Percentiles rank a stretch among this genome's conserved stretches.
These are phyloP conservation scores for Obba rivulosa DNA, from an alignment of 768 basidiomycete species.

Conservation along the genomic window DNA sequence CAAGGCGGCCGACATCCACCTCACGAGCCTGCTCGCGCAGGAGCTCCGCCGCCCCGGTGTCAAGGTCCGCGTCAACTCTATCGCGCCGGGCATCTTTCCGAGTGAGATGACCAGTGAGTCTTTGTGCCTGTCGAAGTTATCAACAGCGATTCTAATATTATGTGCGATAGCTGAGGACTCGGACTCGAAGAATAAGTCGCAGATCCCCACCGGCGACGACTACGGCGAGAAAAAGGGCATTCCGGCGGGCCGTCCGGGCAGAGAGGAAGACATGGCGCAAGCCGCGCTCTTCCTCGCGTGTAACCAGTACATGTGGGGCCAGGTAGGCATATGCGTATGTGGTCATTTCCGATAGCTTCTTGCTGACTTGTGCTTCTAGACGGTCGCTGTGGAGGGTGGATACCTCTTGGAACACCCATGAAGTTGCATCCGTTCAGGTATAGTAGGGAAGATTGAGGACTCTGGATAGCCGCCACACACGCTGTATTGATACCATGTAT, in stretches of 20 bases:
- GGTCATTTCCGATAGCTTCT: background rate
- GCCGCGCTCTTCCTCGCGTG: constrained; percentile 25
- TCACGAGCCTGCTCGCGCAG: constrained; percentile 30
- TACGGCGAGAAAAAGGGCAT: constrained; percentile 30
- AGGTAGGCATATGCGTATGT: constrained; percentile 26
- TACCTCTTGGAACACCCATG: constrained; percentile 25
- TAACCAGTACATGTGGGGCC: constrained; percentile 31
- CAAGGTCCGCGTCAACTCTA: constrained; percentile 31
- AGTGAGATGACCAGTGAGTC: constrained; percentile 30
- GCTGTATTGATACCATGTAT: too few relatives aligned
- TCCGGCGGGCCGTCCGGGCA: constrained; percentile 29
- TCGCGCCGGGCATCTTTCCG: constrained; percentile 32
- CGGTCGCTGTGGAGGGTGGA: constrained; percentile 21
- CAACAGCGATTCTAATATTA: background rate
- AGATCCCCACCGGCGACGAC: constrained; percentile 21
- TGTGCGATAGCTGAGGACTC: constrained; percentile 17
- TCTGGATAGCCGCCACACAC: too few relatives aligned
- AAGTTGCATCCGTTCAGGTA: constrained; percentile 7
- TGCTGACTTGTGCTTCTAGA: constrained; percentile 5
- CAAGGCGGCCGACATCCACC: constrained; percentile 33
- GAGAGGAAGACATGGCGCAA: constrained; percentile 32
- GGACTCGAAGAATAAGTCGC: constrained; percentile 28
- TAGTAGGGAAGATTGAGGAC: too few relatives aligned
- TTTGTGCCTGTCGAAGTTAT: too few relatives aligned
- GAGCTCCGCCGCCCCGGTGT: constrained; percentile 27